Evolutionary conservation across 1,284 basidiomycete genomes (phyloP).

Genomic region (Rhodotorula sp.): DNA sequence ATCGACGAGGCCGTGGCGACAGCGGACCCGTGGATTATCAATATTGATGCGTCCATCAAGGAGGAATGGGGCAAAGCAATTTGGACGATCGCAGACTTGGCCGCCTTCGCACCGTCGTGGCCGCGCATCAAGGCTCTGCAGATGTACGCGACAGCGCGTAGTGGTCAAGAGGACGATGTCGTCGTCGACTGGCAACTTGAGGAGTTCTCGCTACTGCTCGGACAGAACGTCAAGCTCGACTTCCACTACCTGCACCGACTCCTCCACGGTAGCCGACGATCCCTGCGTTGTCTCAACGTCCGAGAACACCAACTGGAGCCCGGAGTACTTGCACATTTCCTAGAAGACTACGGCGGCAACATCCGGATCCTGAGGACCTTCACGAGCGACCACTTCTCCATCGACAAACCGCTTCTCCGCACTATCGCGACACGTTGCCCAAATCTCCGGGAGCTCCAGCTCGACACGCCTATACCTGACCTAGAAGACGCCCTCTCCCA

Average conservation of each 20-base stretch:
- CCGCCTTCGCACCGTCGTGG: conserved; percentile 4
- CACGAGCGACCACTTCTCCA: conserved; percentile 4
- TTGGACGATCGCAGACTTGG: conserved; percentile 8
- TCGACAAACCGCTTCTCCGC: not conserved
- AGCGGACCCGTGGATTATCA: conserved; percentile 28
- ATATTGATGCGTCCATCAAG: conserved; percentile 20
- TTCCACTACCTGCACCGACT: conserved; percentile 13
- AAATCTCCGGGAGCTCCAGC: not conserved
- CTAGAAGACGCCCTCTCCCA: not conserved
- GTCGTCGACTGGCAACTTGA: conserved; percentile 11
- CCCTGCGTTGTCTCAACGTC: conserved; percentile 2
- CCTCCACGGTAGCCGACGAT: not conserved
- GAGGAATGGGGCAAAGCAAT: conserved; percentile 21
- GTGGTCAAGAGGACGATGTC: not conserved
- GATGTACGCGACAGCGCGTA: not conserved
- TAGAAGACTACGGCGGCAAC: conserved; percentile 2
- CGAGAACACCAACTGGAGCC: conserved; percentile 25
- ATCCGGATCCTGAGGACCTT: conserved; percentile 4
- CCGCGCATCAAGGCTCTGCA: not conserved
- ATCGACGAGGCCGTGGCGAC: conserved; percentile 6
- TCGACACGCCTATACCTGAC: conserved; percentile 2
- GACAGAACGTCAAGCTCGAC: conserved; percentile 2
- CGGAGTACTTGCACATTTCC: not conserved
- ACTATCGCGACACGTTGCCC: not conserved
- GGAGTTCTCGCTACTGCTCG: conserved; percentile 12